phyloP scores from a whole-genome alignment of 2,329 filamentous ascomycete genomes.

The Colletotrichum caudatum region DNA sequence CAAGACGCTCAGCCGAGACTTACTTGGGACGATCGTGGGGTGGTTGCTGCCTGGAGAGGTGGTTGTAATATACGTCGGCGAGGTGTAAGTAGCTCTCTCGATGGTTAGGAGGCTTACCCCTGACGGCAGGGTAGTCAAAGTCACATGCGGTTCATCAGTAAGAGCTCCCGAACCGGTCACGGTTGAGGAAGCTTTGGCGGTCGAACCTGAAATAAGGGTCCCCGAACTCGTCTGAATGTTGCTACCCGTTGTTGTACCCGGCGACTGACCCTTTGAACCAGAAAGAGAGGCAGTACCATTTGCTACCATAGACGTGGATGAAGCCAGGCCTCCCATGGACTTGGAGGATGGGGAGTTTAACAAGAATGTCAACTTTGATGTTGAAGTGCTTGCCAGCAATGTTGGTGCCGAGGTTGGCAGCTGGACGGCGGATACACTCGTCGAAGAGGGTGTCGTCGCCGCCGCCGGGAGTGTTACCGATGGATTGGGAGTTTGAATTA shows the following conservation, averaged over 20 bases:
- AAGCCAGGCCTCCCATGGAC: not conserved
- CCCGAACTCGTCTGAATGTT: not conserved
- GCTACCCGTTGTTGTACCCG: not conserved
- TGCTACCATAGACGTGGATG: not conserved
- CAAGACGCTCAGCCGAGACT: not conserved
- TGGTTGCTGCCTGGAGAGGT: constrained; percentile 15
- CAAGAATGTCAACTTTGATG: not conserved
- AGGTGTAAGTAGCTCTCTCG: not conserved
- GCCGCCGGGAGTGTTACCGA: not conserved
- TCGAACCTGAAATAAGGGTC: not conserved
- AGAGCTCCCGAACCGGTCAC: too few species aligned
- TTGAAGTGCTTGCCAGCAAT: not conserved
- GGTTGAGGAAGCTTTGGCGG: not conserved
- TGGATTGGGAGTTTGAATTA: not conserved
- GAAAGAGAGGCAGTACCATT: not conserved
- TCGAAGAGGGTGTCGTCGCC: not conserved
- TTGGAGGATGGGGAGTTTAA: not conserved
- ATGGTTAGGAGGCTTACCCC: constrained; percentile 1
- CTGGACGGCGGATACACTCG: too few species aligned
- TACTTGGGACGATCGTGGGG: constrained; percentile 30
- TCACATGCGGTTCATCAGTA: not conserved
- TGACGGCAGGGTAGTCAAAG: not conserved
- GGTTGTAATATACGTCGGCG: constrained; percentile 23
- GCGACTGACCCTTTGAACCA: too few species aligned
- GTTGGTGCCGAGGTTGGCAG: not conserved